phyloP scores from a whole-genome alignment of 768 basidiomycete species.

The Mycena maculata region DNA sequence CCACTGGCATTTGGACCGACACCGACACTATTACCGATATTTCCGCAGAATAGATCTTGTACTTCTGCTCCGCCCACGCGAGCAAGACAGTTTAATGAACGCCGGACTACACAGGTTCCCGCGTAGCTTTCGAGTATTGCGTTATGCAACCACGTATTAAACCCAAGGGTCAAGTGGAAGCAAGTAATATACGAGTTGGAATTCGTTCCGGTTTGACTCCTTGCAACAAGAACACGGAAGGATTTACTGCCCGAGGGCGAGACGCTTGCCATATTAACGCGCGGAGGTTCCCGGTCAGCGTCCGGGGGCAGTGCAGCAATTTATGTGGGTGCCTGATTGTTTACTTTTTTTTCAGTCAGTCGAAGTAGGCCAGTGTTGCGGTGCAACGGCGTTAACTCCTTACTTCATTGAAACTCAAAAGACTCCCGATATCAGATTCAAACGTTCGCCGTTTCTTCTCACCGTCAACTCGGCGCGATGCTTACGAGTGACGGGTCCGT shows the following conservation, averaged over 20 bases:
- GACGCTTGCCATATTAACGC: neutral
- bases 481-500: slow-evolving; percentile 31
- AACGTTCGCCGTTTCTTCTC: slow-evolving; percentile 24
- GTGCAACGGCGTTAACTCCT: slow-evolving; percentile 31
- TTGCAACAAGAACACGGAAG: slow-evolving; percentile 23
- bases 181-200: slow-evolving; percentile 13
- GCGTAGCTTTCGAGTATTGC: slow-evolving; percentile 19
- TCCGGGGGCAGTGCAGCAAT: slow-evolving; percentile 21
- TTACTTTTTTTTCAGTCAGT: slow-evolving; percentile 15
- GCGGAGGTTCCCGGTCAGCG: slow-evolving; percentile 5
- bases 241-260: slow-evolving; percentile 16
- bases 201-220: slow-evolving; percentile 24
- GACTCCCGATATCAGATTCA: slow-evolving; percentile 30
- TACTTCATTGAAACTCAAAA: slow-evolving; percentile 30
- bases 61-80: neutral
- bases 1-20: no score
- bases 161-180: slow-evolving; percentile 13
- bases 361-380: slow-evolving; percentile 1
- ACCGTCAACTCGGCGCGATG: slow-evolving; percentile 34
- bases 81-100: slow-evolving; percentile 11
- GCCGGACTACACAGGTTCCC: slow-evolving; percentile 13
- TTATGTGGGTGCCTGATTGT: slow-evolving; percentile 25
- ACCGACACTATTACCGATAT: slow-evolving; percentile 4
- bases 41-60: slow-evolving; percentile 7
- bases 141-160: slow-evolving; percentile 13